Base-by-base conservation (phyloP, 805 yeast genomes). In the Sugiyamaella mastotermitis region DNA sequence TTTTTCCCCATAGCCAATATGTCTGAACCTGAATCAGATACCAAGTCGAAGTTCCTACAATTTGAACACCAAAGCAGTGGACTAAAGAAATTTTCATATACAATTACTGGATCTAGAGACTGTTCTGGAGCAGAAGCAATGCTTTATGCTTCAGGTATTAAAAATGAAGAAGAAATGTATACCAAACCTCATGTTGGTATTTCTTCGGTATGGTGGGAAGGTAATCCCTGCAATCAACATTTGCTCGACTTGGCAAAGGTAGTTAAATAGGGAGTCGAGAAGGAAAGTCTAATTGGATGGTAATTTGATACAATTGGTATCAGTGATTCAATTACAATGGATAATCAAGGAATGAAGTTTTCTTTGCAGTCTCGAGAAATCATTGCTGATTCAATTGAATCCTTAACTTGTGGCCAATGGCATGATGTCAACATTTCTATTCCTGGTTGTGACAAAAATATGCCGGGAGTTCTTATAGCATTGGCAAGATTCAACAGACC, bases 151-250 rank as follows among this genome's bases (percentile, higher is more conserved):
- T 86, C 96, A 17, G 97, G 97, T 15, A 87, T 88, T 71, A 70
- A 76, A 40, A 76, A 78, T 22, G 83, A 66, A 18, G 23, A 42
- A 61, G 42, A 41, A 19, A 42, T 42, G 46, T 80, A 90, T 68
- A 25, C 21, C 18, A 86, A 84, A 60, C 92, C 87, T 20, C 97
- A 88, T 66, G 81, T 88, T 39, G 97, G 97, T 64, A 95, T 88
- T 41, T 94, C 96, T 17, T 87, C 96, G 5, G 88, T 86, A 44
- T 88, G 97, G 97, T 88, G 95, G 95, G 74, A 90, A 20, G 97
- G 97, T 56, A 88, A 88, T 66, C 97, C 97, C 31, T 88, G 97
- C 69, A 88, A 88, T 68, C 84, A 87, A 86, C 97, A 88, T 61
- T 69, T 88, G 58, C 67, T 90, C 68, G 96, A 87, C 41, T 70